phyloP scores from a whole-genome alignment of 805 yeast species.

The Grigorovia yakushimaensis region DNA sequence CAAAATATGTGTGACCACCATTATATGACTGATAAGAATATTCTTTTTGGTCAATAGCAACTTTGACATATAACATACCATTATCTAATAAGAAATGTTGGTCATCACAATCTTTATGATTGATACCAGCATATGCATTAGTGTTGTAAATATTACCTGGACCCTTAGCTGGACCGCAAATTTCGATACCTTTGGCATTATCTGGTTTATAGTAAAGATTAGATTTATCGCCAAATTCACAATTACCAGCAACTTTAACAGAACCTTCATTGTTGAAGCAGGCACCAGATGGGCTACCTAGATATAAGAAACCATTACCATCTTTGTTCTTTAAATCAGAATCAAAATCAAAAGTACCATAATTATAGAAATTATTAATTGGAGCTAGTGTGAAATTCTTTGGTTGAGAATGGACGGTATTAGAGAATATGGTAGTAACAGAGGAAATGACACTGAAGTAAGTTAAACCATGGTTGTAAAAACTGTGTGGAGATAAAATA shows the following conservation, averaged over 20 bases:
- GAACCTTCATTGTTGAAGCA: background rate
- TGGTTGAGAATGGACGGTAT: background rate
- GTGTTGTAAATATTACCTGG: background rate
- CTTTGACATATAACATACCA: background rate
- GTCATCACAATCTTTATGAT: background rate
- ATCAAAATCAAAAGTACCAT: constrained; percentile 1
- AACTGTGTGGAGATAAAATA: background rate
- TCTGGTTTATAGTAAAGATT: background rate
- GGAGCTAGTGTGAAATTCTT: constrained; percentile 1
- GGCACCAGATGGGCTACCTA: background rate
- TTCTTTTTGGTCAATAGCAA: background rate
- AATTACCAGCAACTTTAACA: background rate
- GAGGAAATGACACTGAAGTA: background rate
- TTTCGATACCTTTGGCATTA: background rate
- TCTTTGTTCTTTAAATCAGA: background rate
- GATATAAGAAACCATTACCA: background rate
- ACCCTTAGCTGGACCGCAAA: background rate
- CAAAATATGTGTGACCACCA: background rate
- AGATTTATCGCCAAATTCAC: background rate
- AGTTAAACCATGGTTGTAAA: background rate
- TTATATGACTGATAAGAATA: background rate
- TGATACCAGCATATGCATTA: background rate
- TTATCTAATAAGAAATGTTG: background rate
- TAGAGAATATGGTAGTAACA: background rate
- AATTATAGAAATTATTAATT: background rate